phyloP scores from a whole-genome alignment of 176 grass and related monocot species.

The Aegilops tauschii region DNA sequence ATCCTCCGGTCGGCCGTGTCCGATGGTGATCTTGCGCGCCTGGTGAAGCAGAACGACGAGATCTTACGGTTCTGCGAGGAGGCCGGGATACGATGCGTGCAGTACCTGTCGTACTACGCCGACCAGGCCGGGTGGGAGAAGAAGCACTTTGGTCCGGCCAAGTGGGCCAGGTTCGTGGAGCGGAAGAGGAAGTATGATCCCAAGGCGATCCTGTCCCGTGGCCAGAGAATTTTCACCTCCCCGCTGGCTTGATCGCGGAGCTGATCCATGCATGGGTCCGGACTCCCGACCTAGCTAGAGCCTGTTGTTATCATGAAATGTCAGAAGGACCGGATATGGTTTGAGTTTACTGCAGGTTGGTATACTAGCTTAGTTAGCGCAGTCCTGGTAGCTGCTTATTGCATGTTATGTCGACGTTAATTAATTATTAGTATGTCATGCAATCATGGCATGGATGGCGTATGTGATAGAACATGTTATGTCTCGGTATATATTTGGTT shows the following conservation, averaged over 20 bases:
- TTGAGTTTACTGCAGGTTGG: too few species aligned
- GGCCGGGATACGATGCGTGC: constrained; percentile 38
- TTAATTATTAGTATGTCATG: too few species aligned
- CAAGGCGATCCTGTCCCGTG: constrained; percentile 46
- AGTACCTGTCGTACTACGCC: constrained; percentile 64
- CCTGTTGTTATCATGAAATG: too few species aligned
- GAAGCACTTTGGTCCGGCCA: constrained; percentile 52
- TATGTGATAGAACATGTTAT: too few species aligned
- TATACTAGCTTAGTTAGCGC: too few species aligned
- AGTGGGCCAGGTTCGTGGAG: constrained; percentile 45
- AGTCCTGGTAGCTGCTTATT: too few species aligned
- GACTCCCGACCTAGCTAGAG: not conserved
- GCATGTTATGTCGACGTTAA: too few species aligned
- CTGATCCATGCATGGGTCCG: too few species aligned
- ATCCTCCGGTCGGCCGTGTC: constrained; percentile 43
- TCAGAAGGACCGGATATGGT: too few species aligned
- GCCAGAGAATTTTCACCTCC: constrained; percentile 46
- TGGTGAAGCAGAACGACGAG: constrained; percentile 57
- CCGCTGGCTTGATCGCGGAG: not conserved
- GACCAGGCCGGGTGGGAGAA: constrained; percentile 55
- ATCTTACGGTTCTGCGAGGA: constrained; percentile 50
- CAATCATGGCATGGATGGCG: too few species aligned
- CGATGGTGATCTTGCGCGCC: constrained; percentile 6
- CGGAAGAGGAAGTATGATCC: constrained; percentile 60
- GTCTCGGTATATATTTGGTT: too few species aligned